Percentiles rank a stretch among this genome's conserved stretches.
Conservation (phyloP, 129 eudicot genomes). For the Flaveria ramosissima region DNA sequence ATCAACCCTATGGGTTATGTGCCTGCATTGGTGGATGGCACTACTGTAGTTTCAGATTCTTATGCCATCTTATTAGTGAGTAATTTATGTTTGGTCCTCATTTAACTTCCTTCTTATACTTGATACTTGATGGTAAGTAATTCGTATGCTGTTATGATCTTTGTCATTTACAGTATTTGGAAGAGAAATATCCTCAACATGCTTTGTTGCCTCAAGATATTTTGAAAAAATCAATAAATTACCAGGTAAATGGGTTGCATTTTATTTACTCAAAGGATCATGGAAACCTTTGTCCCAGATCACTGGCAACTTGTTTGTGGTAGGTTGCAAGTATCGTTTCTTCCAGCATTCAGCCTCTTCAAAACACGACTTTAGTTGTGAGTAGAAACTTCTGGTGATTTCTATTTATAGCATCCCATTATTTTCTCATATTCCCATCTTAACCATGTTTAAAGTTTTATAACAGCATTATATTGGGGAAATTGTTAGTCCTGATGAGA, state of each 20-base stretch:
- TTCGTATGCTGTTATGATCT: not conserved
- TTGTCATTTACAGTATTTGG: conserved; percentile 63
- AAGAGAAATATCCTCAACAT: conserved; percentile 80
- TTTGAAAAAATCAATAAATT: conserved; percentile 61
- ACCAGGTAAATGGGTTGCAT: conserved; percentile 55
- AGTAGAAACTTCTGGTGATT: conserved; percentile 23
- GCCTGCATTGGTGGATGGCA: conserved; percentile 80
- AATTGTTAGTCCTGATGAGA: conserved; percentile 54
- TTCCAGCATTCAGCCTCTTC: conserved; percentile 84
- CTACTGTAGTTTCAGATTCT: conserved; percentile 67
- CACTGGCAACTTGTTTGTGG: conserved; percentile 10
- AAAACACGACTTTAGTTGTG: conserved; percentile 56
- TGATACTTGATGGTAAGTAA: not conserved
- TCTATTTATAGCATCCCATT: not conserved
- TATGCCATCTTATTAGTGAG: conserved; percentile 79
- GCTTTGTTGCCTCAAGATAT: conserved; percentile 78
- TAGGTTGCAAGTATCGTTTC: conserved; percentile 85
- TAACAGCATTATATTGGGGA: conserved; percentile 55
- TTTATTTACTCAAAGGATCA: conserved; percentile 6
- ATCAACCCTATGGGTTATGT: conserved; percentile 84
- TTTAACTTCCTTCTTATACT: conserved; percentile 20
- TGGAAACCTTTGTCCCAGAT: not conserved
- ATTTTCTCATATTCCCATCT: not conserved
- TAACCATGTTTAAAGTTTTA: not conserved
- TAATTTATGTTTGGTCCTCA: not conserved